Base-by-base conservation (phyloP, 2,329 filamentous ascomycete genomes). In the Huntiella savannae region DNA sequence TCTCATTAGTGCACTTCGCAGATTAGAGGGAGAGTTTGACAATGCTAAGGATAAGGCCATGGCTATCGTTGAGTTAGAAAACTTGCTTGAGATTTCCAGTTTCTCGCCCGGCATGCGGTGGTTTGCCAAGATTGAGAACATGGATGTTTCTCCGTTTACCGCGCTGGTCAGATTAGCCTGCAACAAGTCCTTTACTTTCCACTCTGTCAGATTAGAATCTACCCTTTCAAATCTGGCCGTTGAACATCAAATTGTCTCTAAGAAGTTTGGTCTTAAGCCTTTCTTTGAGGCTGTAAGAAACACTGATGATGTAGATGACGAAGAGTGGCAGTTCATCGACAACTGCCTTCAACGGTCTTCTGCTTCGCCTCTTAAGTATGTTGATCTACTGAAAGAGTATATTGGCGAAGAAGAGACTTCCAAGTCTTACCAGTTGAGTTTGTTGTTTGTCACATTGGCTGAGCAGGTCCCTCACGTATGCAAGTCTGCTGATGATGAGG, bases 81-180 rank as follows among this genome's bases (percentile, higher is more conserved):
- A 88, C 58, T 66, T 93, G 13, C 73, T 94, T 13, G 71, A 77
- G 28, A 82, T 95, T 57, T 85, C 87, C 3, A 74, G 77, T 51
- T 75, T 79, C 54, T 92, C 86, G 3, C 77, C 82, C 0, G 78
- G 79, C 4, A 91, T 94, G 77, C 77, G 81, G 51, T 96, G 88
- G 88, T 95, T 91, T 65, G 71, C 81, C 51, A 87, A 82, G 56
- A 72, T 65, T 49, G 73, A 80, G 52, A 69, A 69, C 1, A 64
- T 81, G n/a, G 58, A 61, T 1, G 64, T 73, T 2, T 84, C 81
- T 3, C 80, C 82, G 0, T 84, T 86, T 51, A 73, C 75, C n/a
- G 76, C 77, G 0, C 67, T 88, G 16, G 59, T 88, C 4, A 75
- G 69, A 49, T 54, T 64, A 3, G 52, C 62, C 2, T 63, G 59